Evolutionary conservation across 192 early-diverging fungal species (phyloP).

Genomic region (Entrophospora sp.): DNA sequence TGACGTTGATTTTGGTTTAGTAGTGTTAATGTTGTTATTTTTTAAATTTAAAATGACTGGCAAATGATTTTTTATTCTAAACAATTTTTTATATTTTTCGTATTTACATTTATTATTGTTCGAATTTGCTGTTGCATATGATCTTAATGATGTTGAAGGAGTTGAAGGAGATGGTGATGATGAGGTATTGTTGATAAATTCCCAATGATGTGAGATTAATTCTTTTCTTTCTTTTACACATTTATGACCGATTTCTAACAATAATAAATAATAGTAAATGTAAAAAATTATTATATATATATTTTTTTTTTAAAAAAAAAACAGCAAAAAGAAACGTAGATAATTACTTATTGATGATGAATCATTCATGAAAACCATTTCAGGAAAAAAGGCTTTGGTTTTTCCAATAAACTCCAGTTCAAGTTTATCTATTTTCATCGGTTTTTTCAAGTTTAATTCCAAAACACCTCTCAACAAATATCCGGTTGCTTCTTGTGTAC

Average conservation of each 20-base stretch:
- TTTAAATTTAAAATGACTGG: neutral
- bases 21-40: neutral
- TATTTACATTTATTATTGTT: no score
- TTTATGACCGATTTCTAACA: neutral
- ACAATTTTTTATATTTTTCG: no score
- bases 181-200: no score
- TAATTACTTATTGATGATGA: constrained; percentile 34
- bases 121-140: no score
- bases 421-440: constrained; percentile 41
- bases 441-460: constrained; percentile 37
- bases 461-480: constrained; percentile 45
- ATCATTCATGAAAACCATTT: constrained; percentile 34
- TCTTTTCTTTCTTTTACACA: neutral
- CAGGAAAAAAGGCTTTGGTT: constrained; percentile 34
- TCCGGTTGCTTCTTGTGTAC: constrained; percentile 31
- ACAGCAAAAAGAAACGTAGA: constrained; percentile 25
- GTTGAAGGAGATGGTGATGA: no score
- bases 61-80: no score
- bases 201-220: neutral
- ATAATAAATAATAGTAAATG: neutral
- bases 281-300: neutral
- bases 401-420: constrained; percentile 40
- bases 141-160: no score
- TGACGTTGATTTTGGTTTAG: constrained; percentile 20
- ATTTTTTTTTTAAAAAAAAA: neutral